Conservation (phyloP, 1,284 basidiomycete genomes). For the Heterobasidion occidentale region DNA sequence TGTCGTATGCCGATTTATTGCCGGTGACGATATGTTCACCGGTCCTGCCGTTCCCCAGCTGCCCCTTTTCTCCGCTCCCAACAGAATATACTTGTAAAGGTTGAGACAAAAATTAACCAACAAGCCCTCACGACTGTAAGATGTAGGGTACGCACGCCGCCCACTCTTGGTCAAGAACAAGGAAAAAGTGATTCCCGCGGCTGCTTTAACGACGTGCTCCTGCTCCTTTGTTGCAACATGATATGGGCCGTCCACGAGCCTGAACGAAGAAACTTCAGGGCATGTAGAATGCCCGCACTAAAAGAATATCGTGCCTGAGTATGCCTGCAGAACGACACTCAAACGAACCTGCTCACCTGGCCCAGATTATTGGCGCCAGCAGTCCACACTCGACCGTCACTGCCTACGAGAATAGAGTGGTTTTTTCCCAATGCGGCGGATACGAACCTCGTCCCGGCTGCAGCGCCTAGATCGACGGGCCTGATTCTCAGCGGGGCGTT, state of each 20-base stretch:
- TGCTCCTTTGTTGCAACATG: conserved; percentile 51
- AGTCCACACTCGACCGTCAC: conserved; percentile 76
- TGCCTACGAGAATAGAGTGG: conserved; percentile 81
- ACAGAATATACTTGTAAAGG: conserved; percentile 66
- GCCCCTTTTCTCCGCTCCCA: conserved; percentile 90
- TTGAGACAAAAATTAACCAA: neutral
- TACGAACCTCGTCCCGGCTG: conserved; percentile 60
- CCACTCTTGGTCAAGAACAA: conserved; percentile 76
- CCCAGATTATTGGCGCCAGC: conserved; percentile 81
- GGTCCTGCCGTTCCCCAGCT: conserved; percentile 86
- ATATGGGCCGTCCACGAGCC: conserved; percentile 48
- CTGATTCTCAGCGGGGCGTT: conserved; percentile 60
- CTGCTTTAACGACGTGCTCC: conserved; percentile 64
- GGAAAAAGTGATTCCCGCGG: conserved; percentile 81
- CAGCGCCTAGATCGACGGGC: conserved; percentile 54
- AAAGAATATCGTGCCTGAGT: neutral
- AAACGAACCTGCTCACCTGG: conserved; percentile 43
- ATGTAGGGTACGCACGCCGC: conserved; percentile 39
- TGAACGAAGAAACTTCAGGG: conserved; percentile 61
- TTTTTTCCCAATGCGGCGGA: conserved; percentile 76
- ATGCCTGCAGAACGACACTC: neutral
- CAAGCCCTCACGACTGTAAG: too few relatives aligned
- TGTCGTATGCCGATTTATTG: conserved; percentile 77
- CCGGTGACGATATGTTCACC: conserved; percentile 83
- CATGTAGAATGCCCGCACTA: conserved; percentile 68